Conservation (phyloP, 805 yeast genomes). For the Yarrowia sp. region DNA sequence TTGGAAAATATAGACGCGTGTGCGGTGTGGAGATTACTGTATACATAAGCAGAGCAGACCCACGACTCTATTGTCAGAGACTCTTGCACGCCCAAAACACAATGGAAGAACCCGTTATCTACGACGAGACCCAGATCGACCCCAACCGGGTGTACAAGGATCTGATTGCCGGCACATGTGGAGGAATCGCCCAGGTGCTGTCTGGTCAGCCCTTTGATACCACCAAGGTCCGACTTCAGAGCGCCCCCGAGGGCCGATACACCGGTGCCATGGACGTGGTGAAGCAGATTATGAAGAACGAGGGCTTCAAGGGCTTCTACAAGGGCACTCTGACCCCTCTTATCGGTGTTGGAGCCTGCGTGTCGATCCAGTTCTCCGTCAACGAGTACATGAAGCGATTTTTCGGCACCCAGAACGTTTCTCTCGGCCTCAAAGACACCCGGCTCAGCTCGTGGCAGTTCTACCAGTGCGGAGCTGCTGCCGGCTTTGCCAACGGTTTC, state of each 20-base stretch:
- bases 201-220: slow-evolving; percentile 97
- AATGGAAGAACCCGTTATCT: slow-evolving; percentile 25
- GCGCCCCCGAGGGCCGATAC: slow-evolving; percentile 75
- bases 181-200: slow-evolving; percentile 93
- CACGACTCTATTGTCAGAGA: no score
- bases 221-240: slow-evolving; percentile 87
- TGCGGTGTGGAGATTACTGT: neutral
- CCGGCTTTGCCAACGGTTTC: slow-evolving; percentile 86
- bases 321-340: slow-evolving; percentile 93
- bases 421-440: slow-evolving; percentile 38
- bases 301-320: slow-evolving; percentile 84
- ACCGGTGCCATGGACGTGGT: slow-evolving; percentile 76
- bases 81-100: neutral
- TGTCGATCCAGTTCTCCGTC: slow-evolving; percentile 91
- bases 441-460: slow-evolving; percentile 59
- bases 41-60: no score
- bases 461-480: slow-evolving; percentile 82
- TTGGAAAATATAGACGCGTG: slow-evolving; percentile 24
- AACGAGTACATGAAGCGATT: slow-evolving; percentile 90
- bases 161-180: slow-evolving; percentile 85
- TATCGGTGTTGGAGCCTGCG: slow-evolving; percentile 95
- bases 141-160: slow-evolving; percentile 60
- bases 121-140: neutral
- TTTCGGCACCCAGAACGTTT: slow-evolving; percentile 50
- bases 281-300: slow-evolving; percentile 64